phyloP scores from a whole-genome alignment of 306 rosid genomes.

The Luffa acutangula region DNA sequence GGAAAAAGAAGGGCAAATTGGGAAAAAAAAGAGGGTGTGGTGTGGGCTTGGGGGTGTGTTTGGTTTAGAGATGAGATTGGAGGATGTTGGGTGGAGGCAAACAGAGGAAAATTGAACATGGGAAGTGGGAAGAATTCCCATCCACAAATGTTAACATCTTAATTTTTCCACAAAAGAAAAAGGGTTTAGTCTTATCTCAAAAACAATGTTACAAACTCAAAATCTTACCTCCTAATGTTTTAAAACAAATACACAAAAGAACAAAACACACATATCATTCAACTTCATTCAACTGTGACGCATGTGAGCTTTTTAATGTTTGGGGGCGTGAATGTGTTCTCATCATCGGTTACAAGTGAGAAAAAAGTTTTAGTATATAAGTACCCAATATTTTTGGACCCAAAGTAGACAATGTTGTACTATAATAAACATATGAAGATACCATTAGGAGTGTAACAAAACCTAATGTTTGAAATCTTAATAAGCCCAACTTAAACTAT shows the following conservation, averaged over 20 bases:
- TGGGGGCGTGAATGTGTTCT: not conserved
- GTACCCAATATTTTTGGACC: too few relatives aligned
- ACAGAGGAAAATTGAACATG: slow-evolving; percentile 3
- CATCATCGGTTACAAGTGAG: not conserved
- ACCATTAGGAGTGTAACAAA: not conserved
- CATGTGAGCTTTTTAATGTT: not conserved
- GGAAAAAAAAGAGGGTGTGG: slow-evolving; percentile 32
- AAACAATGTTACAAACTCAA: not conserved
- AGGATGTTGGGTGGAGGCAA: slow-evolving; percentile 41
- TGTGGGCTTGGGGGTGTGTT: slow-evolving; percentile 25
- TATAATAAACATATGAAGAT: not conserved
- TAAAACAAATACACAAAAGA: not conserved
- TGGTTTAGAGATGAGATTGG: slow-evolving; percentile 43
- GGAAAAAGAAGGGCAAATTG: not conserved
- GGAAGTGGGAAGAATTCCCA: slow-evolving; percentile 24
- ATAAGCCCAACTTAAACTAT: too few relatives aligned
- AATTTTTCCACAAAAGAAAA: not conserved
- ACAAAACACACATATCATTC: not conserved
- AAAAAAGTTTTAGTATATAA: not conserved
- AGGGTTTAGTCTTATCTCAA: not conserved
- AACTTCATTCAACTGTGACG: not conserved
- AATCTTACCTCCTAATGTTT: not conserved
- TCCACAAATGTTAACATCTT: slow-evolving; percentile 29
- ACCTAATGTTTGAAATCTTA: too few relatives aligned
- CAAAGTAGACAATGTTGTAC: not conserved